Base-by-base conservation (phyloP, 140 eudicot species). In the Cichorium intybus region DNA sequence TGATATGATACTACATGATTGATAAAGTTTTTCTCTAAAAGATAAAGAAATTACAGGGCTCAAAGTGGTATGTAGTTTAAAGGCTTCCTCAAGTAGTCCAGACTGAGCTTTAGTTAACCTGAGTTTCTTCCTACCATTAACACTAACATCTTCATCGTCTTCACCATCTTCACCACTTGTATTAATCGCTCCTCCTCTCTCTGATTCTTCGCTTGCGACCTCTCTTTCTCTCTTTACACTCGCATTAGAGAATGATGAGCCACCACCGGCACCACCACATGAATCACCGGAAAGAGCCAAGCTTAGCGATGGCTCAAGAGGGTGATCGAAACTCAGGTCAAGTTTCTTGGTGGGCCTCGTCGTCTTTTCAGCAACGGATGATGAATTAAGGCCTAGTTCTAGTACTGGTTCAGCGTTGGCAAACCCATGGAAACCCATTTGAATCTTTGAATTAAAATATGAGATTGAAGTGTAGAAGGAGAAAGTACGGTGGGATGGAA, bases 51-150 rank as follows among this genome's bases (percentile, higher is more conserved):
- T 71, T 85, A 91, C 98, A 43, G 93, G 95, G 59, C 85, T 92
- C 31, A 92, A 87, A 62, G 93, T 81, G 69, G 87, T 79, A 52
- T 88, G 96, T 20, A 60, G 77, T 72, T 88, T 92, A 70, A 92
- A 92, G 81, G 96, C 92, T 65, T 92, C 95, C 64, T 92, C 98
- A 22, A 92, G 74, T 61, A 88, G 76, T 56, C 90, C 96, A 60
- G 96, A 88, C 47, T 92, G 98, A 64, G 88, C 93, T 81, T 92
- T 92, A 4, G 87, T 92, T 49, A 92, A 85, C 78, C 98, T 82
- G 5, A 92, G 95, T 56, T 92, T 92, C 87, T 92, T 92, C 70
- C 91, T 79, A 9, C 75, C 81, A 66, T 78, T 85, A 7, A 78
- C 68, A 41, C 77, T 83, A 27, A 84, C 89, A 64, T 79, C 96